Percentiles rank a stretch among this genome's conserved stretches.
Evolutionary conservation across 805 yeast species (phyloP).

Genomic region (Candida ulmi): DNA sequence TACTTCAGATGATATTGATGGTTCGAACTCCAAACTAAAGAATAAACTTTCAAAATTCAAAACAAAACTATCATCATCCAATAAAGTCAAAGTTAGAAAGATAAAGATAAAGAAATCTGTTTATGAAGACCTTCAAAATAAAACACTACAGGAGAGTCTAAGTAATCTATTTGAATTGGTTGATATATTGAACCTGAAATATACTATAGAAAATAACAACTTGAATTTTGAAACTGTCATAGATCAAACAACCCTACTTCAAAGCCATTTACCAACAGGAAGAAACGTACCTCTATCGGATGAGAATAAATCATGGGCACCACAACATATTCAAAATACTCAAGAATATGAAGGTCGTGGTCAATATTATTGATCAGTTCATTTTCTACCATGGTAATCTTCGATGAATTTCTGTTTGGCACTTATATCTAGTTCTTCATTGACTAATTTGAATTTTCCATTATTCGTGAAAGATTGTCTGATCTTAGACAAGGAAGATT

Average conservation of each 20-base stretch:
- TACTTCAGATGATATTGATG: slow-evolving; percentile 1
- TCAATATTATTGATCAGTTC: not conserved
- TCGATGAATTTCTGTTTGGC: slow-evolving; percentile 40
- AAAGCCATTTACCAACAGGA: slow-evolving; percentile 18
- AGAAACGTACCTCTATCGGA: slow-evolving; percentile 17
- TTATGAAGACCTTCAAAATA: slow-evolving; percentile 3
- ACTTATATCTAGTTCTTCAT: slow-evolving; percentile 34
- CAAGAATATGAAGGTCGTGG: slow-evolving; percentile 2
- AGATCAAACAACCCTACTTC: slow-evolving; percentile 9
- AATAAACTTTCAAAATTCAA: slow-evolving; percentile 12
- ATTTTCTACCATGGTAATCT: slow-evolving; percentile 24
- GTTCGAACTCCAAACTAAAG: slow-evolving; percentile 10
- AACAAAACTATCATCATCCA: slow-evolving; percentile 5
- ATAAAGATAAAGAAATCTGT: slow-evolving; percentile 4
- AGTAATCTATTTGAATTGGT: slow-evolving; percentile 35
- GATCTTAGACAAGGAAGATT: slow-evolving; percentile 20
- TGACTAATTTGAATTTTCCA: slow-evolving; percentile 46
- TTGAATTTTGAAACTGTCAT: slow-evolving; percentile 18
- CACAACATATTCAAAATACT: slow-evolving; percentile 1
- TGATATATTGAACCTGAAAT: slow-evolving; percentile 34
- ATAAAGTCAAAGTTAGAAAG: slow-evolving; percentile 4
- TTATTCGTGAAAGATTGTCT: slow-evolving; percentile 31
- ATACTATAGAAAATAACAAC: slow-evolving; percentile 34
- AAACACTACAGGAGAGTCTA: slow-evolving; percentile 27
- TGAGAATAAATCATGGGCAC: slow-evolving; percentile 14